A percentile compares a stretch with the other conserved stretches of the same genome.
phyloP scores from a whole-genome alignment of 371 early-diverging fungal species.

The Mortierella sp. region DNA sequence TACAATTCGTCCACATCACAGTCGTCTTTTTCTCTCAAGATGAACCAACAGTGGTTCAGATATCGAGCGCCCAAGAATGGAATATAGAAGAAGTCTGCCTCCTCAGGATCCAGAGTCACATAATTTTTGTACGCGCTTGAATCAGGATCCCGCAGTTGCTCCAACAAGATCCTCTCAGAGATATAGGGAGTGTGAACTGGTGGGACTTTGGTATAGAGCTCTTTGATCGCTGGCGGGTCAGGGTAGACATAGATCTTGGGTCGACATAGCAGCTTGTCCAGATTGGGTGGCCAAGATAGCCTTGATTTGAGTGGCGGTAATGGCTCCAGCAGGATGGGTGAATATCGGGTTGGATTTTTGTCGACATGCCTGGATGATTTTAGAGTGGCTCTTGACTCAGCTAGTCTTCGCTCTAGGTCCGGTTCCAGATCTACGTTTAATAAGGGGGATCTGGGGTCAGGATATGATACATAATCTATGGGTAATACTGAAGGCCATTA shows the following conservation, averaged over 20 bases:
- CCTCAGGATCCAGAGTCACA: conserved; percentile 65
- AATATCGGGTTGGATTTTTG: conserved; percentile 16
- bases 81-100: conserved; percentile 68
- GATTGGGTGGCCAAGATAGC: conserved; percentile 61
- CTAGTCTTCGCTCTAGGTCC: conserved; percentile 13
- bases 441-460: no score
- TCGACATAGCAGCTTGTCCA: conserved; percentile 63
- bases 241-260: conserved; percentile 72
- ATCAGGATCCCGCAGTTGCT: conserved; percentile 60
- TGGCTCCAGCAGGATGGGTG: conserved; percentile 14
- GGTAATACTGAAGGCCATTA: background rate
- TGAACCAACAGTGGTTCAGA: conserved; percentile 61
- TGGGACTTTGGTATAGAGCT: conserved; percentile 12
- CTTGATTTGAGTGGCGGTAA: conserved; percentile 9
- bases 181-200: conserved; percentile 25
- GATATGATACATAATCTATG: no score
- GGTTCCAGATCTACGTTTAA: conserved; percentile 6
- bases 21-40: conserved; percentile 51
- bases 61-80: conserved; percentile 71
- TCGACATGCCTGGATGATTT: background rate
- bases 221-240: conserved; percentile 22
- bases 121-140: conserved; percentile 60
- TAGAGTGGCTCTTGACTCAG: background rate
- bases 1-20: conserved; percentile 64
- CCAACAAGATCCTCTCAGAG: conserved; percentile 19